phyloP scores from a whole-genome alignment of 78 protist species.

The Dictyostelium citrinum region DNA sequence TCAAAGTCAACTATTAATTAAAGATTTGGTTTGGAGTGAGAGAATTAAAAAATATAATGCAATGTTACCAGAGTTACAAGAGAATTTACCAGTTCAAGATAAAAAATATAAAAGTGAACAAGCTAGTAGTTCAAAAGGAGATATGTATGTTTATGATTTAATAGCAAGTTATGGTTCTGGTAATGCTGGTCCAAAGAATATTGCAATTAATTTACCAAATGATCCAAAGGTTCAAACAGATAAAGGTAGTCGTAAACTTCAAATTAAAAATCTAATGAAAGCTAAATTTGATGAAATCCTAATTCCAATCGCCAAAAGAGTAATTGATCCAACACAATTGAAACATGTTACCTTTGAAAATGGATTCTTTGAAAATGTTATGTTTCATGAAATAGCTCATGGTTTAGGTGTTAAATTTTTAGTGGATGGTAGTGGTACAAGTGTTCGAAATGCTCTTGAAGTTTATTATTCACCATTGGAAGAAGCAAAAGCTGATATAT shows the following conservation, averaged over 20 bases:
- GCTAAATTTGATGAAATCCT: background rate
- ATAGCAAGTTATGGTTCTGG: background rate
- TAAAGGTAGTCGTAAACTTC: background rate
- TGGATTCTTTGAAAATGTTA: background rate
- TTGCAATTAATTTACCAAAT: conserved; percentile 18
- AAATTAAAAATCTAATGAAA: background rate
- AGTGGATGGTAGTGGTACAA: background rate
- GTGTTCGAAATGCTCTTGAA: background rate
- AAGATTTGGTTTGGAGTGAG: background rate
- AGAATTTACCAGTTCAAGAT: background rate
- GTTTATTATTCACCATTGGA: background rate
- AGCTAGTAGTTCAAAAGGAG: background rate
- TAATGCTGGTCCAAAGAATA: background rate
- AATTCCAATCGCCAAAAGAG: background rate
- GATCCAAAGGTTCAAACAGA: background rate
- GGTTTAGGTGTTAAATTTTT: conserved; percentile 3
- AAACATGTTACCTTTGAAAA: background rate
- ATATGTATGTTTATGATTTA: conserved; percentile 9
- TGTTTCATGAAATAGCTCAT: conserved; percentile 3
- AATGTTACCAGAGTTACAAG: background rate
- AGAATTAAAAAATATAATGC: background rate
- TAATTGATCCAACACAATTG: background rate
- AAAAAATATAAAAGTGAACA: background rate
- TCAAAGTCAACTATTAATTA: background rate
- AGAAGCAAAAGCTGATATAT: background rate